Evolutionary conservation across 2,329 filamentous ascomycete genomes (phyloP), one percentile per base, ranked within the genome.

Genomic region (Colletotrichum sp.): DNA sequence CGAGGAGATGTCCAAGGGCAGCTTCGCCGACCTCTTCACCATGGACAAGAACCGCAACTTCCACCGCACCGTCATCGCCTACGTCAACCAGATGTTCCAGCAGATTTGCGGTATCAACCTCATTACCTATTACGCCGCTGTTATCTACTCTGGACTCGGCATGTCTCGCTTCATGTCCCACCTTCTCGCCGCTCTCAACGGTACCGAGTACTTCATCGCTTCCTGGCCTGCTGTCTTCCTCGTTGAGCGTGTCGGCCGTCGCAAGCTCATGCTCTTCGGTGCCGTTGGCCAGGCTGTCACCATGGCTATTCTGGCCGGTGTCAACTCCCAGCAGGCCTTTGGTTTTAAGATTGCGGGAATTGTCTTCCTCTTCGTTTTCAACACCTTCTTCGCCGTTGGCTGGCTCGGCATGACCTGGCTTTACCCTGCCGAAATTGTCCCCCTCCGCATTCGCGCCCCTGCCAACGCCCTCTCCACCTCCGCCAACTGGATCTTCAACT

Each of bases 201-300:
- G 88, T n/a, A 86, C 84, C 2, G 83, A 85, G 64, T 87, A 86
- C 75, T 86, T 86, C 68, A 74, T 86, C 82, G 84, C 89, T 1
- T 93, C 93, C 5, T 91, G 92, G 91, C 87, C 88, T 1, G 86
- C 88, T 2, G 87, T 90, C 25, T 92, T 92, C 81, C 87, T 93
- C 30, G 91, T 94, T 48, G 92, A 94, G 82, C 89, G 90, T 3
- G 90, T 93, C 5, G 93, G 93, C 13, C 91, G 94, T 32, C 89
- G 94, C 22, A 90, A 91, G 80, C 89, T 95, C 76, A 95, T 96
- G 93, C 84, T 95, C 22, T 91, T 94, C 77, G 93, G 93, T 69
- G 91, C 91, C 0, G 84, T 90, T 32, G 92, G 81, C 89, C 92
- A 93, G 86, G 91, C 91, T 48, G 81, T 88, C 3, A 91, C 90